Evolutionary conservation across 805 yeast genomes (phyloP).

Genomic region (Barnettozyma populi): DNA sequence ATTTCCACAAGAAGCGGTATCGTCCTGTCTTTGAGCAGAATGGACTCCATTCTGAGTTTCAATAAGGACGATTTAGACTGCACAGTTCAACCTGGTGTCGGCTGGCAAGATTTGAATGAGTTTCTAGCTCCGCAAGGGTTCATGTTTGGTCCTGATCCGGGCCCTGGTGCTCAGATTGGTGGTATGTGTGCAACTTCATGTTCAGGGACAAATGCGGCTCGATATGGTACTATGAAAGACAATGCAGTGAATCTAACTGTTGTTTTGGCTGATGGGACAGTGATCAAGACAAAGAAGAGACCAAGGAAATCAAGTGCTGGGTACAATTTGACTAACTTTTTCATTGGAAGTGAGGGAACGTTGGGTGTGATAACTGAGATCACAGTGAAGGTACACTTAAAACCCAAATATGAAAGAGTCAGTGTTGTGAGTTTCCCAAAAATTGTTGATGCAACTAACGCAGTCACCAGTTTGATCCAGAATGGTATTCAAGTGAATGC

Average conservation of each 20-base stretch:
- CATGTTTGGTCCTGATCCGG: slow-evolving; percentile 71
- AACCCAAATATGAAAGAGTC: slow-evolving; percentile 59
- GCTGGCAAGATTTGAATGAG: slow-evolving; percentile 66
- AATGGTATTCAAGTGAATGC: slow-evolving; percentile 65
- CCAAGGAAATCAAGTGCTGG: slow-evolving; percentile 78
- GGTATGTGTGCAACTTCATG: slow-evolving; percentile 77
- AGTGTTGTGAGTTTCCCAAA: slow-evolving; percentile 63
- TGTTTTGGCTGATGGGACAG: slow-evolving; percentile 74
- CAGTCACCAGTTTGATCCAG: slow-evolving; percentile 57
- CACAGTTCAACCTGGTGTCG: slow-evolving; percentile 70
- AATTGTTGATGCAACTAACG: slow-evolving; percentile 64
- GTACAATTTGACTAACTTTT: slow-evolving; percentile 67
- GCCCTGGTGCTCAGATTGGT: slow-evolving; percentile 75
- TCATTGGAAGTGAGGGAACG: slow-evolving; percentile 77
- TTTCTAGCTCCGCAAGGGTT: slow-evolving; percentile 41
- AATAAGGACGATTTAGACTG: slow-evolving; percentile 65
- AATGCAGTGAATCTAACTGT: slow-evolving; percentile 62
- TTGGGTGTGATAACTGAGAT: slow-evolving; percentile 74
- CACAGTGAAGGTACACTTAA: slow-evolving; percentile 61
- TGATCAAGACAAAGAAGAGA: slow-evolving; percentile 64
- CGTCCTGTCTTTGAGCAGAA: slow-evolving; percentile 49
- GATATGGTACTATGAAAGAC: slow-evolving; percentile 78
- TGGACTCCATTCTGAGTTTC: slow-evolving; percentile 53
- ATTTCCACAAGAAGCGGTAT: slow-evolving; percentile 57
- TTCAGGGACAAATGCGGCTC: slow-evolving; percentile 72